Conservation (phyloP, 140 eudicot species). For the Bidens hawaiensis region DNA sequence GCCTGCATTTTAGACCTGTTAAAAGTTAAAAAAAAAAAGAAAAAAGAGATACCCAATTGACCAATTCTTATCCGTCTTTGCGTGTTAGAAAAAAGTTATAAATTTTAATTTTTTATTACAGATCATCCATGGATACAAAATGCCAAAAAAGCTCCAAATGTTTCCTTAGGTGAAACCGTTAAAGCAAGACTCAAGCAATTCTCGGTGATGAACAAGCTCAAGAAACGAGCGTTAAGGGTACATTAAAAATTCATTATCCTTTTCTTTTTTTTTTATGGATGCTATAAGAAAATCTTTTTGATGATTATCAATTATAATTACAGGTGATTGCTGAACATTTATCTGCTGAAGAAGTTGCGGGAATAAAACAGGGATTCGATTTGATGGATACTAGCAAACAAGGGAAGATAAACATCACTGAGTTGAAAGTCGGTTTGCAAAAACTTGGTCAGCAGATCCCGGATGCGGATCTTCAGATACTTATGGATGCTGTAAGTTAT, state of each 20-base stretch:
- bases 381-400: too few relatives aligned
- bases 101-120: conserved; percentile 26
- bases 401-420: too few relatives aligned
- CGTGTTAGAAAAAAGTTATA: neutral
- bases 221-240: conserved; percentile 95
- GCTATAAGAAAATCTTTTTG: neutral
- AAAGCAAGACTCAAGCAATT: conserved; percentile 90
- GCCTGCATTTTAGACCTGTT: neutral
- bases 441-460: too few relatives aligned
- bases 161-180: conserved; percentile 92
- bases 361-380: too few relatives aligned
- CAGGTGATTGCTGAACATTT: neutral
- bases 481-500: too few relatives aligned
- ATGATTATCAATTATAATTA: conserved; percentile 3
- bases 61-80: neutral
- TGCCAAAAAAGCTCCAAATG: conserved; percentile 92
- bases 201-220: conserved; percentile 94
- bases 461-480: too few relatives aligned
- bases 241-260: conserved; percentile 3
- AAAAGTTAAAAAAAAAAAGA: neutral
- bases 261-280: neutral
- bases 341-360: too few relatives aligned
- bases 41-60: too few relatives aligned
- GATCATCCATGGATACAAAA: conserved; percentile 99
- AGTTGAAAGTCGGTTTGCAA: too few relatives aligned